A percentile compares a stretch with the other conserved stretches of the same genome.
Evolutionary conservation across 345 rosid genomes (phyloP).

Genomic region (Isatis tinctoria): DNA sequence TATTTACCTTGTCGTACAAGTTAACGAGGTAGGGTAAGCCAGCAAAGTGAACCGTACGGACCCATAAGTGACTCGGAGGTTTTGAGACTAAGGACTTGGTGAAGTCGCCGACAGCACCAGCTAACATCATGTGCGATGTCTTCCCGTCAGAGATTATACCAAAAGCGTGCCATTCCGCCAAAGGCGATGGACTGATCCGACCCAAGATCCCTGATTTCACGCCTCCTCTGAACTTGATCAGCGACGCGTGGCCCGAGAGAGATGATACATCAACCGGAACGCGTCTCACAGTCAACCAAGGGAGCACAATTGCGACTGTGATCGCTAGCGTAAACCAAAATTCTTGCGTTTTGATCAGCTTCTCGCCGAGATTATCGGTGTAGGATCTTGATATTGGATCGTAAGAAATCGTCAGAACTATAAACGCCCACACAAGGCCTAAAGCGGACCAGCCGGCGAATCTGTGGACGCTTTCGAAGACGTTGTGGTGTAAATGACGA

Average conservation of each 20-base stretch:
- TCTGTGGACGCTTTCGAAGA: conserved; percentile 68
- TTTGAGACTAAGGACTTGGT: conserved; percentile 59
- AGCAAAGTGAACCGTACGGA: conserved; percentile 66
- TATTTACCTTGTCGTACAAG: conserved; percentile 62
- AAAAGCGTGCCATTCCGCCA: conserved; percentile 92
- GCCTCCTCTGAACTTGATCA: conserved; percentile 69
- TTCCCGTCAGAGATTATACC: conserved; percentile 79
- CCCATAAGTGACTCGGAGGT: conserved; percentile 81
- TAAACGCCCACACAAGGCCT: conserved; percentile 63
- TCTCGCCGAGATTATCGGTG: conserved; percentile 38
- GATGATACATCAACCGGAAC: conserved; percentile 50
- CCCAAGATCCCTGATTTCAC: conserved; percentile 70
- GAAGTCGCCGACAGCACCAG: conserved; percentile 88
- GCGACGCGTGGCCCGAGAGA: conserved; percentile 73
- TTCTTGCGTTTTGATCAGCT: conserved; percentile 49
- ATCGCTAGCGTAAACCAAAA: conserved; percentile 73
- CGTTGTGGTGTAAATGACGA: conserved; percentile 80
- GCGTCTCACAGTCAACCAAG: conserved; percentile 74
- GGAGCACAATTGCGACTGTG: conserved; percentile 51
- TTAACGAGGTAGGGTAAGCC: conserved; percentile 72
- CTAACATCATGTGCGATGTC: conserved; percentile 79
- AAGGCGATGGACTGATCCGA: conserved; percentile 86
- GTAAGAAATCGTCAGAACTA: conserved; percentile 53
- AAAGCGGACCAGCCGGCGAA: conserved; percentile 77
- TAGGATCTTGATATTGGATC: conserved; percentile 57